Base-by-base conservation (phyloP, 768 basidiomycete genomes). In the Suillus paluster region DNA sequence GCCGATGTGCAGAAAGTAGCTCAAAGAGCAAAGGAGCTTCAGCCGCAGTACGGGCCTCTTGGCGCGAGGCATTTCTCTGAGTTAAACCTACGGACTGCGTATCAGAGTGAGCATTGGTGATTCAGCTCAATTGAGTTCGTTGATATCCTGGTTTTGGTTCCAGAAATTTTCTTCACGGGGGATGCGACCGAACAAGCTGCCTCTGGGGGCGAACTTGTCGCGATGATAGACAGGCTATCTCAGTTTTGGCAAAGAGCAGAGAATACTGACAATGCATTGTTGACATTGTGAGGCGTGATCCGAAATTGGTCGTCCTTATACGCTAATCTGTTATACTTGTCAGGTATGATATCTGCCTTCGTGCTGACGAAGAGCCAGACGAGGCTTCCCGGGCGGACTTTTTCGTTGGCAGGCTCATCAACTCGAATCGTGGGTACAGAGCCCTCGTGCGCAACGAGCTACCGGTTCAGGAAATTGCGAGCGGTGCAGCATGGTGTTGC, bases 291-390 rank as follows among this genome's bases (percentile, higher is more conserved):
- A 65, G 77, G 67, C 15, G 56, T 44, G 44, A 17, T 42, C 44
- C 52, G 38, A 59, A 17, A 59, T 44, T 27, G 39, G 53, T 54
- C 30, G 25, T 48, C 23, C 58, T 25, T 50, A 8, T n/a, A 34
- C 10, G 23, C 58, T 54, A n/a, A 52, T 62, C 52, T 25, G 25
- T 39, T 42, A 12, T 58, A 57, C 30, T 59, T 59, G 7, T 19
- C 61, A 92, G 92, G 15, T 86, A 82, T 62, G 92, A 94, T 68
- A 71, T 90, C 27, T 78, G 84, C 3, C 84, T 87, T 64, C 79
- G 82, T 36, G 76, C 84, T 21, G 84, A 84, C 11, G 78, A 80
- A 12, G 83, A 85, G 63, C 83, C 84, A 1, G 44, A 58, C 14
- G 62, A 75, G 27, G 60, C 76, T 5, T 78, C 80, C 1, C 77